phyloP scores from a whole-genome alignment of 495 filamentous ascomycete genomes.

The Aspergillus heteromorphus region DNA sequence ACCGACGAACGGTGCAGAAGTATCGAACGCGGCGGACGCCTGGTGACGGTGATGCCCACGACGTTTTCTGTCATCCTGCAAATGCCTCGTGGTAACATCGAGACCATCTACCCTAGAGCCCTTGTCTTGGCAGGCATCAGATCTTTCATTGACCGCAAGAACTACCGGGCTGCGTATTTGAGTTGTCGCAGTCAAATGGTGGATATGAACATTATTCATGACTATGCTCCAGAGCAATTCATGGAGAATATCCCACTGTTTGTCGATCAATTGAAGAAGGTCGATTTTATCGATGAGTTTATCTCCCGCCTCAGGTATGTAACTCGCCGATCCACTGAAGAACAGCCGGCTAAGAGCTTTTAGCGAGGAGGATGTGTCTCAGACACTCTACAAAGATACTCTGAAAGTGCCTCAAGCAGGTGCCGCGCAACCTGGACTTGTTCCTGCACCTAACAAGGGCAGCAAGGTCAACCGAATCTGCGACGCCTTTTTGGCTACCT shows the following conservation, averaged over 20 bases:
- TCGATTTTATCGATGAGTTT: slow-evolving; percentile 85
- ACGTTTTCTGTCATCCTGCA: slow-evolving; percentile 78
- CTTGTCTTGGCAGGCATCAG: slow-evolving; percentile 87
- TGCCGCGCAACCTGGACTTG: slow-evolving; percentile 1
- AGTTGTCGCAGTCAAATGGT: slow-evolving; percentile 88
- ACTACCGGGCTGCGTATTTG: slow-evolving; percentile 79
- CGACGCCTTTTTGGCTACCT: slow-evolving; percentile 68
- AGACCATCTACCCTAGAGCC: slow-evolving; percentile 90
- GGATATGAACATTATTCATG: slow-evolving; percentile 97
- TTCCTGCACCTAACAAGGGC: slow-evolving; percentile 18
- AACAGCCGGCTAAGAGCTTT: slow-evolving; percentile 12
- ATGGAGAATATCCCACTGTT: slow-evolving; percentile 69
- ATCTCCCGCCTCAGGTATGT: slow-evolving; percentile 79
- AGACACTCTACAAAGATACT: slow-evolving; percentile 92
- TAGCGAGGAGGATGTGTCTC: slow-evolving; percentile 88
- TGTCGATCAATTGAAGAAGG: slow-evolving; percentile 78
- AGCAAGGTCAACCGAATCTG: slow-evolving; percentile 85
- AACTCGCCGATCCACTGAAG: background rate
- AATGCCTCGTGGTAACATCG: slow-evolving; percentile 91
- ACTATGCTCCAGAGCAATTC: slow-evolving; percentile 80
- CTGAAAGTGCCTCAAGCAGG: slow-evolving; percentile 29
- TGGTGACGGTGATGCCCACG: slow-evolving; percentile 87
- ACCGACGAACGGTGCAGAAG: slow-evolving; percentile 87
- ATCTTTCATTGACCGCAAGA: slow-evolving; percentile 65
- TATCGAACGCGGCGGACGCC: slow-evolving; percentile 79